Percentiles rank a stretch among this genome's conserved stretches.
These are phyloP conservation scores for Ustilago lituana DNA, from an alignment of 1,284 basidiomycete species.

Conservation along the genomic window DNA sequence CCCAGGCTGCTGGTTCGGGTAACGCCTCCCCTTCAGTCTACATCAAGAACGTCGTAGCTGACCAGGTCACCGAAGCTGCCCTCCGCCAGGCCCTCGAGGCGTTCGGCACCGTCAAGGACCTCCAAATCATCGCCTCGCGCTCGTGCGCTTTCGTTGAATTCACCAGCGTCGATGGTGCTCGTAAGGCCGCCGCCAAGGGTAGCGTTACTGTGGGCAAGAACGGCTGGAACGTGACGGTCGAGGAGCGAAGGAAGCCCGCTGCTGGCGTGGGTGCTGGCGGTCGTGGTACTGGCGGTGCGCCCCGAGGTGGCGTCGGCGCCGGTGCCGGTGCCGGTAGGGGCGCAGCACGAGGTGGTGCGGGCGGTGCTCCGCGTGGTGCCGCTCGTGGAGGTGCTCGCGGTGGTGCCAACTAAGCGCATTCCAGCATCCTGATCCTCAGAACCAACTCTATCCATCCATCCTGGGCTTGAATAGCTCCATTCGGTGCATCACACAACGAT, in stretches of 20 bases:
- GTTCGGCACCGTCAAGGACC: slow-evolving; percentile 86
- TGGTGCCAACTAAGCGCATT: slow-evolving; percentile 13
- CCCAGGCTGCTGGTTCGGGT: background rate
- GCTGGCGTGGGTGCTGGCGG: slow-evolving; percentile 75
- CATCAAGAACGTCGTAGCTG: slow-evolving; percentile 75
- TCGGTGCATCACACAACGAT: no score
- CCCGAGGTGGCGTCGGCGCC: background rate
- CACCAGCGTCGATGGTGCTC: slow-evolving; percentile 78
- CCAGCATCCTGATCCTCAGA: no score
- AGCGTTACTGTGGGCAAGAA: slow-evolving; percentile 78
- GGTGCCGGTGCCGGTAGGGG: slow-evolving; percentile 3
- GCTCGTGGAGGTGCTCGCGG: slow-evolving; percentile 5
- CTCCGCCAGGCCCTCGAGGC: slow-evolving; percentile 74
- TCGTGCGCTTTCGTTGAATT: slow-evolving; percentile 97
- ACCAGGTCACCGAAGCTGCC: slow-evolving; percentile 75
- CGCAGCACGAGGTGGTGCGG: slow-evolving; percentile 13
- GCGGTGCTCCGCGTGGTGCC: slow-evolving; percentile 16
- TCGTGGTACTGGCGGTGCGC: slow-evolving; percentile 63
- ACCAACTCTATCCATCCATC: no score
- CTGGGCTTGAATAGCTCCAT: no score
- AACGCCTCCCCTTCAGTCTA: slow-evolving; percentile 54
- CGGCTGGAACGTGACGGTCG: slow-evolving; percentile 77
- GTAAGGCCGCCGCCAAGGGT: slow-evolving; percentile 85
- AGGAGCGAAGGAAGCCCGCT: slow-evolving; percentile 87
- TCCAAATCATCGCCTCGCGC: slow-evolving; percentile 86